These are phyloP conservation scores for Avena insularis DNA, from an alignment of 176 grass and related monocot genomes.

Conservation along the genomic window DNA sequence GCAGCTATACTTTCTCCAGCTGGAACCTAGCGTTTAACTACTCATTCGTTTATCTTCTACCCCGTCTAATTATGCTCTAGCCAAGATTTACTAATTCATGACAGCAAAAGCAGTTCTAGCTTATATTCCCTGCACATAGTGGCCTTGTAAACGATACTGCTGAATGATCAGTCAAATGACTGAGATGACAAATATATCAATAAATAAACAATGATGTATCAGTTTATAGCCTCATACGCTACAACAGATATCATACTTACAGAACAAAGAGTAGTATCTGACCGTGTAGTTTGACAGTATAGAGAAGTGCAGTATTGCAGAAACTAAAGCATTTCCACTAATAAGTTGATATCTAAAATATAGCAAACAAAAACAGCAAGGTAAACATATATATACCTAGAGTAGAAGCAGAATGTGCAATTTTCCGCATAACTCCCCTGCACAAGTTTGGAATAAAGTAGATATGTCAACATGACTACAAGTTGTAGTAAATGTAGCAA, in stretches of 20 bases:
- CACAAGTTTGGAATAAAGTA: slow-evolving; percentile 47
- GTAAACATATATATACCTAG: slow-evolving; percentile 51
- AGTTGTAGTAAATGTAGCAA: slow-evolving; percentile 27
- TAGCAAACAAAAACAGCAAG: not conserved
- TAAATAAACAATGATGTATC: not conserved
- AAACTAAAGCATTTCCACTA: slow-evolving; percentile 1
- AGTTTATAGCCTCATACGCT: not conserved
- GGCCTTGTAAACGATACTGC: not conserved
- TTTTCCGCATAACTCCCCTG: slow-evolving; percentile 62
- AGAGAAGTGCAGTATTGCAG: slow-evolving; percentile 1
- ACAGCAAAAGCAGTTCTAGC: slow-evolving; percentile 10
- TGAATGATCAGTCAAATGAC: not conserved
- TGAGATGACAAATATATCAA: not conserved
- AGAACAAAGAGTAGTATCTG: not conserved
- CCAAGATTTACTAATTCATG: not conserved
- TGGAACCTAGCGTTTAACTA: not conserved
- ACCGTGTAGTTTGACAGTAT: not conserved
- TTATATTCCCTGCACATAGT: not conserved
- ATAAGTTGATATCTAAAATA: slow-evolving; percentile 2
- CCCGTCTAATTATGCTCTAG: not conserved
- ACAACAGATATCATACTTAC: not conserved
- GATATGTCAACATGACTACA: slow-evolving; percentile 12
- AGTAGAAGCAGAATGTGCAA: slow-evolving; percentile 57
- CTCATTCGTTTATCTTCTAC: not conserved
- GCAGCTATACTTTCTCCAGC: not conserved